Evolutionary conservation across 2,329 filamentous ascomycete species (phyloP).

Genomic region (Fusarium heterosporum): DNA sequence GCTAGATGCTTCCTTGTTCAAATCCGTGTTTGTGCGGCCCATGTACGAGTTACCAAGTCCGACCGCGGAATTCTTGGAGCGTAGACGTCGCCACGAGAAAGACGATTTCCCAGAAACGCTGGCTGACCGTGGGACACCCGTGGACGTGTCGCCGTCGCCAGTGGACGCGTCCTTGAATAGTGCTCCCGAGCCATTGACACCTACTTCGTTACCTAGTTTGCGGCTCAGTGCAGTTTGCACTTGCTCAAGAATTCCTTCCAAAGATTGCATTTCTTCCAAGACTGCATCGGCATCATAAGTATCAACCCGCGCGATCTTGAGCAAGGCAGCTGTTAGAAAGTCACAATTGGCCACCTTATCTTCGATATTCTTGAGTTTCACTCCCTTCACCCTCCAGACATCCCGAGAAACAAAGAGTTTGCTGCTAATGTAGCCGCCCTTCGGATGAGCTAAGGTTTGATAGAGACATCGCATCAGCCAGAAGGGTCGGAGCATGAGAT

Average conservation of each 20-base stretch:
- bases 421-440: constrained; percentile 90
- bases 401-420: constrained; percentile 93
- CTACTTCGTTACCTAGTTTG: constrained; percentile 93
- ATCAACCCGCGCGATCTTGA: constrained; percentile 86
- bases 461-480: constrained; percentile 97
- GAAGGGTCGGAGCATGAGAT: constrained; percentile 90
- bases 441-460: constrained; percentile 89
- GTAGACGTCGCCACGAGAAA: constrained; percentile 89
- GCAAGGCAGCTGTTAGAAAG: constrained; percentile 85
- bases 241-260: constrained; percentile 88
- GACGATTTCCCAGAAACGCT: constrained; percentile 78
- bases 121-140: constrained; percentile 63
- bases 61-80: constrained; percentile 86
- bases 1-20: constrained; percentile 57
- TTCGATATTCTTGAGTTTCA: constrained; percentile 90
- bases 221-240: constrained; percentile 81
- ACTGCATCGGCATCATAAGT: constrained; percentile 92
- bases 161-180: constrained; percentile 78
- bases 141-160: constrained; percentile 58
- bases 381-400: constrained; percentile 92
- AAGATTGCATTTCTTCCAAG: constrained; percentile 90
- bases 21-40: constrained; percentile 44
- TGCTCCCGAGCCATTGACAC: constrained; percentile 77
- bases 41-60: constrained; percentile 65
- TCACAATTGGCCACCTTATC: constrained; percentile 96